Base-by-base conservation (phyloP, 2,329 filamentous ascomycete species). In the Phialocephala subalpina region DNA sequence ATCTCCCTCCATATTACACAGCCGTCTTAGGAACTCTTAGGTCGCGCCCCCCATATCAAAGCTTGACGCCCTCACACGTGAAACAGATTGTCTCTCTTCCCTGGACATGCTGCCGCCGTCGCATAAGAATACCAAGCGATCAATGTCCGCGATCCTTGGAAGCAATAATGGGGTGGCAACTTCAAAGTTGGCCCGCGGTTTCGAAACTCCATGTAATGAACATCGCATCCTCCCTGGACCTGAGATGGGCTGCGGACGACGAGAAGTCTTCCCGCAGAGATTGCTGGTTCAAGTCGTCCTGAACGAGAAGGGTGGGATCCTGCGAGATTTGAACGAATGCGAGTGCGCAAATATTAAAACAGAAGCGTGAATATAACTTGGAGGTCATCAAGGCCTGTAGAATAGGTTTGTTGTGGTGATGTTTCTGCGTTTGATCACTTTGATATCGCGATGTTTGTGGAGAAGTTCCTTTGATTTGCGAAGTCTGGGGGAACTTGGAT, bases 31-130 rank as follows among this genome's bases (percentile, higher is more conserved):
- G 45, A n/a, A 11, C 45, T 49, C 20, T 25, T 27, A 20, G 45
- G 45, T 49, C n/a, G 20, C 3, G n/a, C 29, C 35, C 18, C 33
- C n/a, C 38, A 57, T 36, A 35, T 36, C 29, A 57, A 57, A 57
- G 33, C 55, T 60, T 52, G 42, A 52, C 47, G 45, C 58, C 58
- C 22, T 25, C 45, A 27, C 27, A 36, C 58, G 42, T 38, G 56
- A 58, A 60, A 49, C 58, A 47, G 47, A 60, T 47, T 60, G 58
- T 14, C 18, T 16, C 49, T 16, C 52, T 9, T 49, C 20, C 58
- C 58, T 53, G 45, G 58, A 38, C 58, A 3, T 18, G 25, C 18
- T n/a, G 12, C 18, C 38, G 38, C 38, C 18, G 18, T 25, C 18
- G 55, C 55, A 57, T 57, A 22, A 57, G 36, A 6, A 20, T 14